Percentiles rank a stretch among this genome's conserved stretches.
These are phyloP conservation scores for Trichoderma sp. DNA, from an alignment of 2,329 filamentous ascomycete species.

Conservation along the genomic window DNA sequence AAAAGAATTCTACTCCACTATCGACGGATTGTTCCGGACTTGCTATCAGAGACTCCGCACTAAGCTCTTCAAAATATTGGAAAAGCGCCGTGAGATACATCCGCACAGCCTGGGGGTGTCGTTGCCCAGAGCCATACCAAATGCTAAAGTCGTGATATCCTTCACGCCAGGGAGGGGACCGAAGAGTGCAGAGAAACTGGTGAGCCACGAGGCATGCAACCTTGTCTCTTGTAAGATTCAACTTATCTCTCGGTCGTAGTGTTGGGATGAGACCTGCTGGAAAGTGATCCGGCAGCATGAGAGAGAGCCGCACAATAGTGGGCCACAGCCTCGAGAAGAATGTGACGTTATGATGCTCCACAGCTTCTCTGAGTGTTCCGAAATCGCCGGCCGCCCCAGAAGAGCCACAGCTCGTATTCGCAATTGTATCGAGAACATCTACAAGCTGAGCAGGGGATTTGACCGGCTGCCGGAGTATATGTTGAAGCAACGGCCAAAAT, in stretches of 20 bases:
- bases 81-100: constrained; percentile 34
- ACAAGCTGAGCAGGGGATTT: constrained; percentile 23
- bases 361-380: constrained; percentile 21
- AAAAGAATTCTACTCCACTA: constrained; percentile 23
- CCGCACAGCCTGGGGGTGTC: constrained; percentile 29
- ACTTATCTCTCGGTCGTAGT: constrained; percentile 19
- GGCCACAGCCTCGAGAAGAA: constrained; percentile 26
- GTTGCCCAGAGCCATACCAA: constrained; percentile 34
- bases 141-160: constrained; percentile 34
- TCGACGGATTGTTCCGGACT: neutral
- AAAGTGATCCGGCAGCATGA: constrained; percentile 25
- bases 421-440: constrained; percentile 31
- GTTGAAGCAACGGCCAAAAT: constrained; percentile 29
- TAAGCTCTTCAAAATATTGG: constrained; percentile 27
- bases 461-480: constrained; percentile 23
- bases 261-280: constrained; percentile 21
- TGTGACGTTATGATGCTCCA: neutral
- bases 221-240: constrained; percentile 27
- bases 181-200: constrained; percentile 32
- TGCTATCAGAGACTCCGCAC: constrained; percentile 1
- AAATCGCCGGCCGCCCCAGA: constrained; percentile 25
- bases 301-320: constrained; percentile 25
- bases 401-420: constrained; percentile 23
- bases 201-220: constrained; percentile 32
- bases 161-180: constrained; percentile 23